These are phyloP conservation scores for Hypoxylon cercidicola DNA, from an alignment of 495 filamentous ascomycete genomes.

Conservation along the genomic window DNA sequence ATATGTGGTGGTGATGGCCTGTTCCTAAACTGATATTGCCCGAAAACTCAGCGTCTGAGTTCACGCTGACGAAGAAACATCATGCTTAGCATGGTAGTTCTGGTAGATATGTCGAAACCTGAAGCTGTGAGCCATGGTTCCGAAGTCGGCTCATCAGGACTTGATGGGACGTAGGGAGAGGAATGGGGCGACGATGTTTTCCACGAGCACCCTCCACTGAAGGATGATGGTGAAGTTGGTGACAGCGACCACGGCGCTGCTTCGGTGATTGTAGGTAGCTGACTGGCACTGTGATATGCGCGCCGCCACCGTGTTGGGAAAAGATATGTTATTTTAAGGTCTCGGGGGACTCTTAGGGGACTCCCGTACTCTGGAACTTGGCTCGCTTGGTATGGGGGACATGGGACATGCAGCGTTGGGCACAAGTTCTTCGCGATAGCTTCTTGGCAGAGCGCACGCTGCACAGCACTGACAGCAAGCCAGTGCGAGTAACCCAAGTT, in stretches of 20 bases:
- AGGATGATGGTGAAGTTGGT: conserved; percentile 31
- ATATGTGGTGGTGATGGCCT: neutral
- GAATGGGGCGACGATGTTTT: conserved; percentile 8
- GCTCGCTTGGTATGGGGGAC: conserved; percentile 15
- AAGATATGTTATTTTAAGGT: conserved; percentile 35
- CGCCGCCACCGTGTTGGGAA: conserved; percentile 28
- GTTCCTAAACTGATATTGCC: neutral
- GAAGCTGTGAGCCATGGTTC: conserved; percentile 7
- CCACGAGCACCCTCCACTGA: conserved; percentile 10
- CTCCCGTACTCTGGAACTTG: conserved; percentile 25
- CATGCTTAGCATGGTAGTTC: neutral
- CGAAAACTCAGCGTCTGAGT: neutral
- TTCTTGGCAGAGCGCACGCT: conserved; percentile 28
- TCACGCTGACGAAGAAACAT: neutral
- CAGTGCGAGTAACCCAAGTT: conserved; percentile 8
- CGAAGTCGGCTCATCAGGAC: conserved; percentile 10
- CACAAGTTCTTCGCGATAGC: conserved; percentile 24
- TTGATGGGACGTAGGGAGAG: conserved; percentile 3
- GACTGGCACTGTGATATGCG: conserved; percentile 32
- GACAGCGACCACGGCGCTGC: conserved; percentile 31
- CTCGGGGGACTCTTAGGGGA: conserved; percentile 13
- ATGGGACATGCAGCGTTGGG: conserved; percentile 33
- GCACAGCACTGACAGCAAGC: conserved; percentile 15
- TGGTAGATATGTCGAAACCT: neutral
- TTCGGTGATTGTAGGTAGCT: conserved; percentile 37